Evolutionary conservation across 495 filamentous ascomycete genomes (phyloP).

Genomic region (Oidiodendron maius): DNA sequence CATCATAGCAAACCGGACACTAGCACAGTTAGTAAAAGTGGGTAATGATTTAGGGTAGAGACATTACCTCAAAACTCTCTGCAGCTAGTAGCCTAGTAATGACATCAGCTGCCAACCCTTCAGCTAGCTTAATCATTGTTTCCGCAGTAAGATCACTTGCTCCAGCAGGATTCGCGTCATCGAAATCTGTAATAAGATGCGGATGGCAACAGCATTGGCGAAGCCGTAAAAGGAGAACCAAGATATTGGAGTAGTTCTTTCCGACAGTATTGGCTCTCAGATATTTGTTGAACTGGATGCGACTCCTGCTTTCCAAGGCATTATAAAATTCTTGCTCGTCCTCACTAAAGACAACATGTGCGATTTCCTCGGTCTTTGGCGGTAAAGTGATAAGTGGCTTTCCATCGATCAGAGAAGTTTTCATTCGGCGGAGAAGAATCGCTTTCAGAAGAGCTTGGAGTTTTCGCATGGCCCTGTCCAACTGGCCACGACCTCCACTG

Average conservation of each 20-base stretch:
- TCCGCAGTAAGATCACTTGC: conserved; percentile 35
- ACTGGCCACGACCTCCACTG: conserved; percentile 23
- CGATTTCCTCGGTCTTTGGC: conserved; percentile 56
- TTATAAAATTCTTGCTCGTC: conserved; percentile 70
- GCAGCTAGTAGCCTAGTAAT: conserved; percentile 61
- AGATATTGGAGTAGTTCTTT: conserved; percentile 75
- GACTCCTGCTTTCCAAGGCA: conserved; percentile 60
- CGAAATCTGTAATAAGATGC: conserved; percentile 77
- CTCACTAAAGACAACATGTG: conserved; percentile 65
- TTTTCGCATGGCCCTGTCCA: conserved; percentile 55
- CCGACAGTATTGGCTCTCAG: conserved; percentile 65
- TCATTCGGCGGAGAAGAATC: conserved; percentile 79
- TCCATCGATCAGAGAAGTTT: conserved; percentile 78
- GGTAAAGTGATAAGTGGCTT: conserved; percentile 75
- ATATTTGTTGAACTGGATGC: conserved; percentile 72
- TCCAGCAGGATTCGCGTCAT: conserved; percentile 42
- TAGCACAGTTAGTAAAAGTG: conserved; percentile 30
- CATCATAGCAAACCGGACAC: conserved; percentile 81
- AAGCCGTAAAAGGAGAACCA: conserved; percentile 80
- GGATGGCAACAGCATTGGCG: conserved; percentile 94
- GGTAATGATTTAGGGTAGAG: conserved; percentile 5
- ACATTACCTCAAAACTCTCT: conserved; percentile 35
- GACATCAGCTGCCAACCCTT: conserved; percentile 51
- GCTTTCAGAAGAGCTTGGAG: conserved; percentile 79
- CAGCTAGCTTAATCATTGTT: conserved; percentile 60